Evolutionary conservation across 176 grass and related monocot species (phyloP), one percentile per base, ranked within the genome.

Genomic region (Oryza officinalis): DNA sequence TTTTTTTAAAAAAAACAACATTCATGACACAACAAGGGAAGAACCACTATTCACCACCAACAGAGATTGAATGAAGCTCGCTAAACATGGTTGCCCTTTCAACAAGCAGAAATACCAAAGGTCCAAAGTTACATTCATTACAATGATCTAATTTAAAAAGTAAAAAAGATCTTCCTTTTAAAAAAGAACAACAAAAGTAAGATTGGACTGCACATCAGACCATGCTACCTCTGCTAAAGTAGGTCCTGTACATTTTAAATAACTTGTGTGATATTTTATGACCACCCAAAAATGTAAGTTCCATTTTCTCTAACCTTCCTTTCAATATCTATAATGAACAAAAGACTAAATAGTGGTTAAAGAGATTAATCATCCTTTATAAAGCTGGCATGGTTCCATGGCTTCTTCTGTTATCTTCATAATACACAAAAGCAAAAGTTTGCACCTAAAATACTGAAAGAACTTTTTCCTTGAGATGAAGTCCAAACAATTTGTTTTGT

Each of bases 51-150:
- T 75, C 60, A 75, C 22, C 49, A 65, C n/a, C n/a, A 84, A 3
- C 31, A 75, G 49, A 83, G 17, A 75, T 10, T 66, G n/a, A 38
- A 52, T 18, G 15, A 67, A 13, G n/a, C 47, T 52, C 43, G 22
- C 33, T 26, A 67, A 38, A 14, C 17, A 15, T 54, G 43, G 41
- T 67, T 84, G 81, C 61, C 44, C 72, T 75, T 76, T 67, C 81
- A 67, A 66, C 30, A 54, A 84, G 65, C 61, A 67, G 25, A 84
- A 76, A 76, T 54, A 23, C 28, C 72, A 84, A 75, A 65, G 38
- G 59, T 75, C 31, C 61, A 75, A 75, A 75, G 27, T 52, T 65
- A 18, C 60, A 83, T 83, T 14, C 26, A 26, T 52, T 54, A 75
- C 72, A 76, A 76, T n/a, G 72, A 28, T 84, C 14, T 76, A 50